Evolutionary conservation across 1,284 basidiomycete genomes (phyloP), one percentile per base, ranked within the genome.

Genomic region (Trametes versicolor): DNA sequence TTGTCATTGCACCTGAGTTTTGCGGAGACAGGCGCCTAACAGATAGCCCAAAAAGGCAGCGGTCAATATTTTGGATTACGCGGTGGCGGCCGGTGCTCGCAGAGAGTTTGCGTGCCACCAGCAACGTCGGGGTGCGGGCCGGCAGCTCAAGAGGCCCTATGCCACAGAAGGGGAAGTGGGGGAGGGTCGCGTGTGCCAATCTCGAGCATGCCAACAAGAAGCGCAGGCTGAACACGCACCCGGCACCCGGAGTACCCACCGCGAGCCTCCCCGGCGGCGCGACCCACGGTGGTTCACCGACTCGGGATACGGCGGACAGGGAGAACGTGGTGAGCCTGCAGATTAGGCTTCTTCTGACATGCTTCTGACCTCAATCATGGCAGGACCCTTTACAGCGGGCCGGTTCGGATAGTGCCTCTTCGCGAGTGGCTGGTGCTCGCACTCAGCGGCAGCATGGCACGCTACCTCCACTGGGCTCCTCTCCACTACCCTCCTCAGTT

Each of bases 131-230:
- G 37, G 37, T 17, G 37, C 10, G 37, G 12, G 37, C 37, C 37
- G 37, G 15, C 37, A 13, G 37, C 12, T 13, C 15, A 39, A 17
- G 15, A 17, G 37, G 37, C 37, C 37, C 37, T 12, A 39, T 39
- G 37, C 37, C 37, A 17, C 37, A 17, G 37, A 39, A 39, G 17
- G 43, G 43, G 43, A 45, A 45, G 43, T 19, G 43, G 15, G 43
- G 13, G 8, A 45, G 43, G 21, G 43, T 10, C 21, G 43, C 43
- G 8, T 45, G 43, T 45, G 43, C 19, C 17, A 45, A 45, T 23
- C 43, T 45, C 21, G n/a, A 45, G 43, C 15, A 45, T 23, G 43
- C 43, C 7, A 45, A 45, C 43, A 45, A 45, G 43, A 45, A 45
- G 43, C 19, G 43, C n/a, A 45, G 43, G 19, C 8, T 39, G 19